Base-by-base conservation (phyloP, 2,329 filamentous ascomycete species). In the Bipolaris zeicola region DNA sequence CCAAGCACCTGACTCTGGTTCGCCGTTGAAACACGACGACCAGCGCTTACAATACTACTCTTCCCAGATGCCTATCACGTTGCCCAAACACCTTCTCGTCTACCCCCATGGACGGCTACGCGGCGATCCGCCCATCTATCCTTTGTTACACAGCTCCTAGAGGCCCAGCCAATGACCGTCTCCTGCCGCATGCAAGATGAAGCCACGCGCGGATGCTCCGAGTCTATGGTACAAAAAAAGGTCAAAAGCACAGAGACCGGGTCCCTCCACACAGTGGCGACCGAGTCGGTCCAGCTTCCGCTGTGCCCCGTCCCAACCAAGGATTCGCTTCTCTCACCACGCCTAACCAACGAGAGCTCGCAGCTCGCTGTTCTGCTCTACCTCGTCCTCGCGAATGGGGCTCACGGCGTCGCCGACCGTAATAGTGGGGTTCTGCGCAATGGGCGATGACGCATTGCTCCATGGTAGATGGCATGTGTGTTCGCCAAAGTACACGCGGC, bases 401-500 rank as follows among this genome's bases (percentile, higher is more conserved):
- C 61, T 64, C 22, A 76, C 76, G 46, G 65, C 48, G 55, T 77
- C 76, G 26, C 75, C 76, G 26, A 77, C 74, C 38, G 52, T 67
- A 58, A 78, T 75, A n/a, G 74, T 75, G 50, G 75, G 70, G 57
- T 72, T 69, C 52, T 76, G 75, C 43, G 59, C 68, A 34, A 63
- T 46, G 28, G 63, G 62, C 18, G 65, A 67, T 33, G 61, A 52
- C 41, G 51, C 55, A 20, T 68, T 63, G 22, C 61, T 56, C 55
- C 66, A 58, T 16, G 67, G 65, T 20, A 79, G 61, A 65, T 82
- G 73, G 56, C 79, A 79, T 34, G 82, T 81, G 77, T 99, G 94
- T 57, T 89, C 87, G 4, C 95, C 95, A 79, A 99, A 99, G 65
- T 89, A 89, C 2, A 97, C 89, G 76, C 92, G 92, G 1, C 92